Evolutionary conservation across 768 basidiomycete genomes (phyloP).

Genomic region (Hygrophorus russula): DNA sequence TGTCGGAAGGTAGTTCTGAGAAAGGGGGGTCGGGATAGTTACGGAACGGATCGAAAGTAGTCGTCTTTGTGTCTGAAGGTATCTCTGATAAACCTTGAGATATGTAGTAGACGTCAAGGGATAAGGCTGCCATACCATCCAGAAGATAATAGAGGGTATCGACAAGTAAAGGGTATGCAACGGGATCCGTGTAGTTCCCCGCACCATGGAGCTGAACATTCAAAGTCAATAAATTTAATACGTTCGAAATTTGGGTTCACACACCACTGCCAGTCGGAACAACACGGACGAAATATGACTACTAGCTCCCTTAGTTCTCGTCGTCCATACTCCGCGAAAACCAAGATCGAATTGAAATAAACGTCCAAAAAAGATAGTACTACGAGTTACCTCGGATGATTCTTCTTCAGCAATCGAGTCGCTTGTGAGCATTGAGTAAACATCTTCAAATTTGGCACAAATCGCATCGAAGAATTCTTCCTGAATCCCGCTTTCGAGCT

Average conservation of each 20-base stretch:
- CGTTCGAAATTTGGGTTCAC: constrained; percentile 15
- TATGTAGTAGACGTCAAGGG: background rate
- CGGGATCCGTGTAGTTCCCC: constrained; percentile 40
- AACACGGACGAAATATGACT: constrained; percentile 30
- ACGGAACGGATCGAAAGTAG: constrained; percentile 49
- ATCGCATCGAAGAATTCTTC: constrained; percentile 45
- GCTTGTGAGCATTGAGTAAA: constrained; percentile 24
- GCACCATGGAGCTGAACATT: constrained; percentile 40
- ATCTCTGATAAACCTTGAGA: constrained; percentile 35
- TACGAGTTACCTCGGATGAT: constrained; percentile 22
- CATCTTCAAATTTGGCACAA: constrained; percentile 29
- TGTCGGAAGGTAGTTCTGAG: constrained; percentile 40
- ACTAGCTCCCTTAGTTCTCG: constrained; percentile 34
- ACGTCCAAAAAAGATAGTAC: constrained; percentile 48
- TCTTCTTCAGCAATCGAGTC: constrained; percentile 6
- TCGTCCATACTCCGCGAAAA: constrained; percentile 48
- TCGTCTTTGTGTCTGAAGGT: constrained; percentile 43
- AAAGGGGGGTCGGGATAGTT: constrained; percentile 45
- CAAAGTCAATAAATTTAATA: background rate
- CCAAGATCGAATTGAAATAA: constrained; percentile 66
- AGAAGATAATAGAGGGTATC: constrained; percentile 67
- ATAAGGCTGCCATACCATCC: constrained; percentile 41
- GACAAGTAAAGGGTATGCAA: constrained; percentile 53
- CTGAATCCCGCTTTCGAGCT: constrained; percentile 44
- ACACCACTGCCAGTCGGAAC: constrained; percentile 41